Conservation (phyloP, 306 rosid genomes). For the Quercus engelmannii region DNA sequence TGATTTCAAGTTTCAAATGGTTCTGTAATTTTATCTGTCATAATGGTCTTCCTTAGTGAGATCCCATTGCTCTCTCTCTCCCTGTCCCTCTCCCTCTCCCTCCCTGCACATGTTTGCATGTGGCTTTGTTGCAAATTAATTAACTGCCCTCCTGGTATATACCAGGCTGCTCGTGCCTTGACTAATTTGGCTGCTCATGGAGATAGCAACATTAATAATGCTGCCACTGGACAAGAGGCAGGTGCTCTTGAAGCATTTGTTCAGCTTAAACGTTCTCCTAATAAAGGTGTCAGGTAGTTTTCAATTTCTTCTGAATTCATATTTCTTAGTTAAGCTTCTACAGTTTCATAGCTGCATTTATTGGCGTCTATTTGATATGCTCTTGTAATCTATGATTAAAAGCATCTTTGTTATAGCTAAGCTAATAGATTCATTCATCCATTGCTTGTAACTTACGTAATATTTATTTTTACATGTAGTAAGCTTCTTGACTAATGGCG, state of each 20-base stretch:
- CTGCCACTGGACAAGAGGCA: slow-evolving; percentile 98
- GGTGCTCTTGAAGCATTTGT: slow-evolving; percentile 99
- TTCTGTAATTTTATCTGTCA: slow-evolving; percentile 2
- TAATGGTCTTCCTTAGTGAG: neutral
- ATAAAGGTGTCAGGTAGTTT: slow-evolving; percentile 95
- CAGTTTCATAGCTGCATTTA: neutral
- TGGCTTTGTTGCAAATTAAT: slow-evolving; percentile 5
- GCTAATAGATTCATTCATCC: neutral
- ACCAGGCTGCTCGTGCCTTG: slow-evolving; percentile 99
- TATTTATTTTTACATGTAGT: neutral
- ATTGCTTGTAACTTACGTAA: neutral
- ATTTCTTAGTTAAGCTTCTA: neutral
- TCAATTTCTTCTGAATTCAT: slow-evolving; percentile 3
- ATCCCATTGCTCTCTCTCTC: neutral
- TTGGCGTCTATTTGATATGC: no score
- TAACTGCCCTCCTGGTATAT: slow-evolving; percentile 18
- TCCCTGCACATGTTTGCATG: neutral
- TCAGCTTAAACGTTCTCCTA: slow-evolving; percentile 91
- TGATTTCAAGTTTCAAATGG: neutral
- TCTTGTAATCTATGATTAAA: no score
- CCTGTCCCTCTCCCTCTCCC: no score
- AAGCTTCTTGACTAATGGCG: neutral
- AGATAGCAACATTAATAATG: slow-evolving; percentile 95
- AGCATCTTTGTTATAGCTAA: neutral
- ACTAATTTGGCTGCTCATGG: slow-evolving; percentile 99